Conservation (phyloP, 2,329 filamentous ascomycete genomes). For the Paracoccidioides brasiliensis region DNA sequence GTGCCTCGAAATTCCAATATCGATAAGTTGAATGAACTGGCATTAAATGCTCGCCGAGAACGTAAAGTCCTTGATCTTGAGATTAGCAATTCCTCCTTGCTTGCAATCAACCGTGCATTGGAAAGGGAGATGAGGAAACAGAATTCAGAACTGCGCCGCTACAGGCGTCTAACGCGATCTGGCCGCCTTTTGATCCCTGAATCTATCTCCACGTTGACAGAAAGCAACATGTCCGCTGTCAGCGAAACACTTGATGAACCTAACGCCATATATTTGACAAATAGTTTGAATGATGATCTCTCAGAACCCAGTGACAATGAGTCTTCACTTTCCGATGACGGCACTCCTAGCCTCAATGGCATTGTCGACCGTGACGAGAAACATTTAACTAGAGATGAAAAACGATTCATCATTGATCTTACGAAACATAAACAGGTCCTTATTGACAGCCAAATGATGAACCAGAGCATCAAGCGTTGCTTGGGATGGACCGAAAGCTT, state of each 20-base stretch:
- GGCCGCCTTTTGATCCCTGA: slow-evolving; percentile 55
- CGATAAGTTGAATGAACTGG: slow-evolving; percentile 53
- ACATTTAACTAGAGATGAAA: slow-evolving; percentile 63
- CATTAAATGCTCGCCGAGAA: slow-evolving; percentile 78
- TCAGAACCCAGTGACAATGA: slow-evolving; percentile 30
- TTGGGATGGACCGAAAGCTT: slow-evolving; percentile 80
- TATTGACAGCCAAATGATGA: slow-evolving; percentile 85
- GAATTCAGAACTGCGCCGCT: slow-evolving; percentile 73
- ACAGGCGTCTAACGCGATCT: slow-evolving; percentile 69
- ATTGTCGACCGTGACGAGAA: slow-evolving; percentile 29
- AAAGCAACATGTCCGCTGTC: slow-evolving; percentile 32
- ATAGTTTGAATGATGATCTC: slow-evolving; percentile 21
- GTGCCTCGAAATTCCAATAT: not conserved
- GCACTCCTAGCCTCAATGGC: slow-evolving; percentile 23
- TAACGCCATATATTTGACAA: slow-evolving; percentile 20
- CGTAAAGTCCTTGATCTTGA: slow-evolving; percentile 92
- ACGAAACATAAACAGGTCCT: slow-evolving; percentile 80
- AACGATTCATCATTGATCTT: slow-evolving; percentile 70
- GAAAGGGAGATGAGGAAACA: slow-evolving; percentile 88
- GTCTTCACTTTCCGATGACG: slow-evolving; percentile 24
- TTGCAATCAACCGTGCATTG: slow-evolving; percentile 87
- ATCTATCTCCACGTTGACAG: slow-evolving; percentile 34
- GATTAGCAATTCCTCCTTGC: slow-evolving; percentile 87
- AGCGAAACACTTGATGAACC: slow-evolving; percentile 30
- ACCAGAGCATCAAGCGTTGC: slow-evolving; percentile 82